Base-by-base conservation (phyloP, 805 yeast genomes). In the Debaryomyces hansenii region DNA sequence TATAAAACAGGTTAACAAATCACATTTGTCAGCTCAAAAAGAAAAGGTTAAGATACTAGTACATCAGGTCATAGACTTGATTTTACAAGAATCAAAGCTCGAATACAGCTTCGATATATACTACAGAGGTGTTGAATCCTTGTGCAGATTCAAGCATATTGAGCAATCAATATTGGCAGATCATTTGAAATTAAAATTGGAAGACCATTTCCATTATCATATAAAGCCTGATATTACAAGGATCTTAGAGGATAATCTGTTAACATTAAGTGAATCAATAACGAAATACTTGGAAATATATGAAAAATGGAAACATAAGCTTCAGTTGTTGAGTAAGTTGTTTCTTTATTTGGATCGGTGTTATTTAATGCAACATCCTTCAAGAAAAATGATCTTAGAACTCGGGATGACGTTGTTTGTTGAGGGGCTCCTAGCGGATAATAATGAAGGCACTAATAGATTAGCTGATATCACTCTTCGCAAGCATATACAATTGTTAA, bases 321-420 rank as follows among this genome's bases (percentile, higher is more conserved):
- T 71, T 24, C 36, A 42, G 12, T 36, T 56, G 5, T 48, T 72
- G 37, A 51, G 59, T 37, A 66, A 64, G 49, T 44, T 70, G 18
- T 72, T 69, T 41, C 46, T 70, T 4, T 70, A 66, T 42, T 49
- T 70, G 40, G 77, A 72, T 54, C 50, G 69, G 33, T 54, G 60
- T 15, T 72, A 72, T 44, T 57, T 71, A 11, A 51, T 59, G 33
- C 66, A 54, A 29, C 74, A 69, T 44, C 64, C 69, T 3, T 47
- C 50, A n/a, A 62, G 61, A 41, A 46, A 49, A 20, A 55, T 59
- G 40, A 66, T 70, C 7, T 29, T 54, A 29, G 57, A 61, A 40
- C 50, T 47, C 37, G 73, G 74, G 0, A 35, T 55, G 8, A 46
- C 40, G 10, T 47, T 59, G n/a, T 59, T 62, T 36, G 46, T 57